Evolutionary conservation across 129 eudicot species (phyloP).

Genomic region (Apium graveolens): DNA sequence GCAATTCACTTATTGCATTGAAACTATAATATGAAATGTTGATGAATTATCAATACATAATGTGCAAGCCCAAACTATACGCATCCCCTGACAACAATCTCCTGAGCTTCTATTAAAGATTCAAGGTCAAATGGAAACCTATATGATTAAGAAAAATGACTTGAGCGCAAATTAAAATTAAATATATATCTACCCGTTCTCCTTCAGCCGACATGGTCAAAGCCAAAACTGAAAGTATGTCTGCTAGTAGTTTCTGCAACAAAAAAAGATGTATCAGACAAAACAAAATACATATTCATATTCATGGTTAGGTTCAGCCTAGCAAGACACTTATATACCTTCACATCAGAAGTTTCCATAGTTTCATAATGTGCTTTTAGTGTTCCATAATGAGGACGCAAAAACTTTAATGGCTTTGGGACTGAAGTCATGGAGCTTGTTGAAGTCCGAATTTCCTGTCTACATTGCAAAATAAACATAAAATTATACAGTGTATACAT

Average conservation of each 20-base stretch:
- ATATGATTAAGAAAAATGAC: background rate
- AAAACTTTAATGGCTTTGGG: slow-evolving; percentile 89
- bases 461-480: slow-evolving; percentile 15
- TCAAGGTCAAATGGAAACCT: background rate
- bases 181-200: slow-evolving; percentile 57
- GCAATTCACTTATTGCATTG: background rate
- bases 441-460: slow-evolving; percentile 87
- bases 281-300: background rate
- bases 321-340: slow-evolving; percentile 39
- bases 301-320: background rate
- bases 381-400: slow-evolving; percentile 91
- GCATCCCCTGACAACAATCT: background rate
- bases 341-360: slow-evolving; percentile 67
- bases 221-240: slow-evolving; percentile 95
- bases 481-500: background rate
- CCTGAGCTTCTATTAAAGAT: background rate
- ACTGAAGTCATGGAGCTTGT: slow-evolving; percentile 99
- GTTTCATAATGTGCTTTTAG: slow-evolving; percentile 66
- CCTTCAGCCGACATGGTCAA: slow-evolving; percentile 99
- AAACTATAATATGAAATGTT: background rate
- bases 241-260: slow-evolving; percentile 83
- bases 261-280: slow-evolving; percentile 14
- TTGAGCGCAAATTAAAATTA: no score
- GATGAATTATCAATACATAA: background rate
- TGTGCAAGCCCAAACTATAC: background rate